Base-by-base conservation (phyloP, 371 early-diverging fungal genomes). In the Rhizopus delemar region DNA sequence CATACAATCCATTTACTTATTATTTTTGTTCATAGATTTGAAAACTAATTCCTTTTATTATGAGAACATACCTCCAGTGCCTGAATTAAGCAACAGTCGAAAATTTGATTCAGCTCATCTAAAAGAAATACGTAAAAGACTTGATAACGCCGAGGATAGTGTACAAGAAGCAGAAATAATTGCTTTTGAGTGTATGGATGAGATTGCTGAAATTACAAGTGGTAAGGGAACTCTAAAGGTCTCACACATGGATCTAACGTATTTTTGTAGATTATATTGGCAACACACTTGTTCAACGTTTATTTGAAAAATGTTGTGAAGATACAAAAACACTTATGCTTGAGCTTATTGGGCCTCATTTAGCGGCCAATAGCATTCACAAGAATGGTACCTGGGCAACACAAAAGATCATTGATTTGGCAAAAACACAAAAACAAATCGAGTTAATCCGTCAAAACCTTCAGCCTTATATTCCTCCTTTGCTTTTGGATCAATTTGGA, bases 381-480 rank as follows among this genome's bases (percentile, higher is more conserved):
- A 95, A 95, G 74, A 93, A 95, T 65, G 95, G 95, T 33, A 95
- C 95, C 2, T 95, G 95, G 95, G 94, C 91, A 0, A 86, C 93
- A 53, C 95, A 95, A 66, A 91, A 91, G 67, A 86, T 94, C 46
- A 92, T 95, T 53, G 94, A 93, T 56, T 75, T 79, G 5, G 90
- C 90, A 1, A 81, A 81, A 34, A 82, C 88, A 12, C 63, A 84
- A 5, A 75, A 72, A 34, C 87, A 91, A 69, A 84, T 88, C 41
- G 65, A 68, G 3, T 38, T 79, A 4, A 70, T 79, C 13, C 67
- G 66, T 35, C 52, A 53, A 11, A 76, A 84, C 38, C 66, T 92
- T 32, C 74, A 73, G 48, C 83, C 86, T 4, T 90, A 77, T 70
- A 81, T 90, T 15, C 92, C 93, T 15, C 87, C 89, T 28, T 82